A percentile compares a stretch with the other conserved stretches of the same genome.
These are phyloP conservation scores for Grigorovia yakushimaensis DNA, from an alignment of 805 yeast genomes.

Conservation along the genomic window DNA sequence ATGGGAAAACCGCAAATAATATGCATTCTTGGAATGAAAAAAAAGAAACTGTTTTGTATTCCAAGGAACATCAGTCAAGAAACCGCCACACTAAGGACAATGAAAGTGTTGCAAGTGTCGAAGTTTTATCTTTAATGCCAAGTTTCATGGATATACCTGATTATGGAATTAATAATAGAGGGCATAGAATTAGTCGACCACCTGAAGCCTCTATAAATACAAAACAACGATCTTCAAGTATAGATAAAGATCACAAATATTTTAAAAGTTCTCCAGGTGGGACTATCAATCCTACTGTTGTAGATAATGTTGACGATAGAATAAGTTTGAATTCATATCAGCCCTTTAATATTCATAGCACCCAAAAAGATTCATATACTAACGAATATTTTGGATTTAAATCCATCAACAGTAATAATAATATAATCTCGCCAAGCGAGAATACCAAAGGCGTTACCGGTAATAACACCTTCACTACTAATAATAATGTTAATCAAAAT, in stretches of 20 bases:
- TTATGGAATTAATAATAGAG: conserved; percentile 1
- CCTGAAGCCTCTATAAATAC: not conserved
- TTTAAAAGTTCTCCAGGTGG: conserved; percentile 6
- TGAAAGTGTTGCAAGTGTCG: conserved; percentile 25
- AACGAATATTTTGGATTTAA: not conserved
- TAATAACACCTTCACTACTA: not conserved
- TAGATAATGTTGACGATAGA: conserved; percentile 11
- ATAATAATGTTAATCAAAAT: not conserved
- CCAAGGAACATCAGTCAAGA: not conserved
- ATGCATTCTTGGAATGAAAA: not conserved
- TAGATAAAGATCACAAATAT: conserved; percentile 15
- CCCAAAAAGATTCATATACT: not conserved
- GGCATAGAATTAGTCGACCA: not conserved
- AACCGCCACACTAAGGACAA: conserved; percentile 7
- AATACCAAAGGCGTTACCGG: not conserved
- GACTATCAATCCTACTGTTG: conserved; percentile 13
- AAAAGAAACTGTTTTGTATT: not conserved
- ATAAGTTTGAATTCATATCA: conserved; percentile 4
- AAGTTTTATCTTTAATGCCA: conserved; percentile 33
- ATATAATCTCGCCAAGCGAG: not conserved
- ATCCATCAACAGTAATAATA: not conserved
- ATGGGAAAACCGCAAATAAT: conserved; percentile 1
- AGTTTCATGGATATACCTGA: conserved; percentile 33
- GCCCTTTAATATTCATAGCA: not conserved
- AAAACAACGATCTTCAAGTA: conserved; percentile 13